phyloP scores from a whole-genome alignment of 2,329 filamentous ascomycete species.

The Fusarium ambrosium region DNA sequence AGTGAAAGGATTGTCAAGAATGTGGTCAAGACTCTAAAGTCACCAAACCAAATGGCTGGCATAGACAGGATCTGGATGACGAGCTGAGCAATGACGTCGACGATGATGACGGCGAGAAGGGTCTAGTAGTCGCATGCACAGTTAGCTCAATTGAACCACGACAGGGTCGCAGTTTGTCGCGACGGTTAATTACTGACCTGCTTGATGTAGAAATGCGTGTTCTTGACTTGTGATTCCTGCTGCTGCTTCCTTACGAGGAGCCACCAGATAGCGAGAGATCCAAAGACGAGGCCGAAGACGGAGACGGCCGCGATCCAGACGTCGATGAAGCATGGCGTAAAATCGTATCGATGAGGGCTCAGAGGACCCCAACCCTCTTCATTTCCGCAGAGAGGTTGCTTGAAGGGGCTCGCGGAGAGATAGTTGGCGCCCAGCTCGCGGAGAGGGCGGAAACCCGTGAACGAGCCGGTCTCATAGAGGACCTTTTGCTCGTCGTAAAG shows the following conservation, averaged over 20 bases:
- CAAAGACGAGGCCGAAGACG: conserved; percentile 82
- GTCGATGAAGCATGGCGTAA: conserved; percentile 98
- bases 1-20: conserved; percentile 79
- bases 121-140: conserved; percentile 48
- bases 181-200: conserved; percentile 75
- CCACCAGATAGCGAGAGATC: conserved; percentile 83
- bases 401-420: conserved; percentile 65
- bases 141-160: conserved; percentile 27
- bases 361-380: conserved; percentile 95
- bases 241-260: conserved; percentile 78
- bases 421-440: conserved; percentile 70
- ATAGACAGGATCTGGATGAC: conserved; percentile 81
- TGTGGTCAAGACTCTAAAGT: conserved; percentile 90
- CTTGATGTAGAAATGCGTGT: conserved; percentile 95
- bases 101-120: conserved; percentile 77
- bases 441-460: conserved; percentile 68
- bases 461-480: conserved; percentile 70
- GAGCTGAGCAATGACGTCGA: conserved; percentile 78
- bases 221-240: conserved; percentile 75
- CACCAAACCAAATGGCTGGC: conserved; percentile 77
- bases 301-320: conserved; percentile 86
- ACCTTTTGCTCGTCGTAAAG: conserved; percentile 58
- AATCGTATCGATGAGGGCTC: conserved; percentile 88
- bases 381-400: conserved; percentile 87
- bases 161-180: background rate